Evolutionary conservation across 129 eudicot species (phyloP).

Genomic region (Logfia minima): DNA sequence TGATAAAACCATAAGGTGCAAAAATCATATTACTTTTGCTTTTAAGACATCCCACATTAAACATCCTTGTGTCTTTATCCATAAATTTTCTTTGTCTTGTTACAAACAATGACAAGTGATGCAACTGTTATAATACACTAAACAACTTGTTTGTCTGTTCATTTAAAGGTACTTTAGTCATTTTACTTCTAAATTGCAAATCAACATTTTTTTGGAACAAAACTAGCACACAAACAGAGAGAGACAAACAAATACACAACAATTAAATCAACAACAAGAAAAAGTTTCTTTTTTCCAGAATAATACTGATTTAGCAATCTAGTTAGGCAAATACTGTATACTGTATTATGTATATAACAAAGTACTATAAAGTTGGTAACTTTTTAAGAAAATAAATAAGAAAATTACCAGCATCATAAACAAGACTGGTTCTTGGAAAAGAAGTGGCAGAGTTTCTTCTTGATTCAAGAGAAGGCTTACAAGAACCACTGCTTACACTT

Average conservation of each 20-base stretch:
- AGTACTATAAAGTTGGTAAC: constrained; percentile 8
- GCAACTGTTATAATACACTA: neutral
- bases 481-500: constrained; percentile 49
- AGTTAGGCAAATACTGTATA: neutral
- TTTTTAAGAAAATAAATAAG: neutral
- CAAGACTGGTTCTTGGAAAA: constrained; percentile 85
- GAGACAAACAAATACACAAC: constrained; percentile 7
- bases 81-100: neutral
- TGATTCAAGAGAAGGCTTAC: constrained; percentile 55
- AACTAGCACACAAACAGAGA: neutral
- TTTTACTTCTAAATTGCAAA: constrained; percentile 1
- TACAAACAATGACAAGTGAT: constrained; percentile 6
- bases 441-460: constrained; percentile 54
- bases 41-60: constrained; percentile 1
- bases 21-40: constrained; percentile 12
- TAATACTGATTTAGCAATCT: neutral
- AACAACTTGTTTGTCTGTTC: neutral
- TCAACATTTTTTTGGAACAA: neutral
- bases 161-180: constrained; percentile 13
- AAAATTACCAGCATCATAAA: constrained; percentile 84
- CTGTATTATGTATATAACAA: constrained; percentile 4
- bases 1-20: neutral
- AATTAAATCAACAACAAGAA: neutral
- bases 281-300: neutral
- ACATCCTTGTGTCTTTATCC: neutral